Percentiles rank a stretch among this genome's conserved stretches.
Evolutionary conservation across 2,329 filamentous ascomycete genomes (phyloP).

Genomic region (Scytalidium lignicola): DNA sequence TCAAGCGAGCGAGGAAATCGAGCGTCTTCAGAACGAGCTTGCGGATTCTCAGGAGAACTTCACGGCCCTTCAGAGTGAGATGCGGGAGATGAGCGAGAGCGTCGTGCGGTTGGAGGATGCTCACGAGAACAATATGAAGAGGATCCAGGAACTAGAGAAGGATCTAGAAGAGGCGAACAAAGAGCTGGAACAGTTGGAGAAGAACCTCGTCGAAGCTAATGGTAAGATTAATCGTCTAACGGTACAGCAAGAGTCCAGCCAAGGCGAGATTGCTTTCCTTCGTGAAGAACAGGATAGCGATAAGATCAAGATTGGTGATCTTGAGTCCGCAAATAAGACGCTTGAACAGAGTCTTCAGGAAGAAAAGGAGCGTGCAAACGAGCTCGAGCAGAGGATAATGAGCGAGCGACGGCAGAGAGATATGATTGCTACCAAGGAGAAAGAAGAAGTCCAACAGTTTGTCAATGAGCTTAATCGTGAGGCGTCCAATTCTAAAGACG

Average conservation of each 20-base stretch:
- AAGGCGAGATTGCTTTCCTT: conserved; percentile 89
- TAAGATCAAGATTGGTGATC: conserved; percentile 95
- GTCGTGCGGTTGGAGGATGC: conserved; percentile 87
- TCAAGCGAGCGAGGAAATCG: conserved; percentile 64
- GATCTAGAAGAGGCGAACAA: conserved; percentile 79
- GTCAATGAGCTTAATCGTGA: conserved; percentile 91
- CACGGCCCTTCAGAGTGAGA: conserved; percentile 84
- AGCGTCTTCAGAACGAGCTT: conserved; percentile 66
- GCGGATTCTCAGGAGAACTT: conserved; percentile 80
- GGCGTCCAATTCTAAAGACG: conserved; percentile 76
- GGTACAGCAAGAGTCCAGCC: conserved; percentile 87
- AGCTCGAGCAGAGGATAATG: conserved; percentile 69
- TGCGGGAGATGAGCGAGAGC: conserved; percentile 85
- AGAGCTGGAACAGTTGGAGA: conserved; percentile 81
- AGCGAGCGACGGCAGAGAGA: conserved; percentile 84
- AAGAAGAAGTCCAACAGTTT: conserved; percentile 90
- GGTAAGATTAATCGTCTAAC: conserved; percentile 82
- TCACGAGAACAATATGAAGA: conserved; percentile 69
- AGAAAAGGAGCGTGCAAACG: conserved; percentile 70
- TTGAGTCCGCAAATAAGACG: conserved; percentile 77
- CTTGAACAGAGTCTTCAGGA: conserved; percentile 77
- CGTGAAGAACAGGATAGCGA: conserved; percentile 95
- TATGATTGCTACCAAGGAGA: conserved; percentile 79
- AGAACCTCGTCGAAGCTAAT: conserved; percentile 77
- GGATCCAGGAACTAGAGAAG: conserved; percentile 76